Evolutionary conservation across 1,139 yeast genomes (phyloP), one percentile per base, ranked within the genome.

Genomic region (Nakaseomyces kungkrabaensis): DNA sequence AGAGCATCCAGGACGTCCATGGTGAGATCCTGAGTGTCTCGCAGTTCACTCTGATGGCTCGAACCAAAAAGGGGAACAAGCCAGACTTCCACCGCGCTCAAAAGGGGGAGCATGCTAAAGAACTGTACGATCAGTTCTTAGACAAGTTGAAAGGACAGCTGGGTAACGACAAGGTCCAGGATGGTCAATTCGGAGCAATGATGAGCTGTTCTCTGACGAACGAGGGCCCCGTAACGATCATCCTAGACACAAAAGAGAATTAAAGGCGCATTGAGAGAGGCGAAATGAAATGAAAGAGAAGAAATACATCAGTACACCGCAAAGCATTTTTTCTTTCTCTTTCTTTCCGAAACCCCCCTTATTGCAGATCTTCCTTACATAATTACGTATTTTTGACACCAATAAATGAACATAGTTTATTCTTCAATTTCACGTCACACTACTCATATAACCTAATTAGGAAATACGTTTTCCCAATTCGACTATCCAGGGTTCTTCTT

Each of bases 161-260:
- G 37, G 94, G 90, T 0, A 7, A 7, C 1, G 78, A 74, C 0
- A 74, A 77, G 46, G 95, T 89, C 5, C 76, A 82, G 55, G 96
- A 88, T 60, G 98, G 98, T 1, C 75, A 79, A 51, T 92, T 92
- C 66, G 98, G 97, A 0, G 97, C 94, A 7, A 86, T 90, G 96
- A 92, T 92, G 98, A 95, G 87, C 55, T 96, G 92, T 13, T 75
- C 77, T 1, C 68, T 90, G 51, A 80, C 82, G 17, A 92, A 92
- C 61, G 97, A 90, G 54, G 75, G 75, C 0, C 75, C 75, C 1
- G 66, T 68, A 1, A 72, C 75, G 0, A 64, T 72, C 25, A 56
- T 68, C 0, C 49, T 72, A 27, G 74, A 72, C 49, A 36, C 43
- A 9, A 45, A 25, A 17, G 31, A 32, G 46, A 32, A 33, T 11